These are phyloP conservation scores for Lactarius deliciosus DNA, from an alignment of 768 basidiomycete genomes.

Conservation along the genomic window DNA sequence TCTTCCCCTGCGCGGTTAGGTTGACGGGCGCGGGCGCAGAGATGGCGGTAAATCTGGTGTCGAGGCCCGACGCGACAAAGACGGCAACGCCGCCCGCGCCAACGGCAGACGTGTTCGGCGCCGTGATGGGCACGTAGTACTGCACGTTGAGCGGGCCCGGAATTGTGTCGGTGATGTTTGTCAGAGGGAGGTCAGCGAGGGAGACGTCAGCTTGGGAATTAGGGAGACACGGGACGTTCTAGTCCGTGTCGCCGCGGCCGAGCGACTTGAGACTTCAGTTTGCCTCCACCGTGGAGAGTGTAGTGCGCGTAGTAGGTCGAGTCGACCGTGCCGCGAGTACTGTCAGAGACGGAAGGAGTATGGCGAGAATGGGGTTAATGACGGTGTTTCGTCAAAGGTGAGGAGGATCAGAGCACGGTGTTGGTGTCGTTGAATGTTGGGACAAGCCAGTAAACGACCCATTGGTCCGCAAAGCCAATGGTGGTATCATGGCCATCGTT, in stretches of 20 bases:
- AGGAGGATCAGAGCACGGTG: conserved; percentile 55
- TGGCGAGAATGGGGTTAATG: conserved; percentile 48
- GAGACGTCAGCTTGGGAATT: conserved; percentile 29
- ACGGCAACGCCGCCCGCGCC: conserved; percentile 29
- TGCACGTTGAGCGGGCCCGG: conserved; percentile 46
- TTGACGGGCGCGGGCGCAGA: too few relatives aligned
- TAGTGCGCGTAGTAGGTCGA: conserved; percentile 54
- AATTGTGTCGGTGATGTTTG: conserved; percentile 44
- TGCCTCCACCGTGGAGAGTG: too few relatives aligned
- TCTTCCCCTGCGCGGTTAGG: too few relatives aligned
- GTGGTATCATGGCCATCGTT: conserved; percentile 53
- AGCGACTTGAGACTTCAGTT: too few relatives aligned
- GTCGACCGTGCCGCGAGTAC: conserved; percentile 47
- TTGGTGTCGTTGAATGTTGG: conserved; percentile 52
- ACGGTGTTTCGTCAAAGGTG: conserved; percentile 57
- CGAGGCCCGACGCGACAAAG: conserved; percentile 31
- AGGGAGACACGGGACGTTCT: too few relatives aligned
- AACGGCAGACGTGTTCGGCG: too few relatives aligned
- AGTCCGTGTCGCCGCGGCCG: too few relatives aligned
- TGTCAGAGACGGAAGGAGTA: conserved; percentile 47
- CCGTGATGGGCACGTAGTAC: conserved; percentile 33
- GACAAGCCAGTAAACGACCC: conserved; percentile 44
- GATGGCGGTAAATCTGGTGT: conserved; percentile 37
- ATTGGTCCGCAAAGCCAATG: conserved; percentile 43
- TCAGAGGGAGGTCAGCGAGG: conserved; percentile 34